These are phyloP conservation scores for Amylostereum chailletii DNA, from an alignment of 1,284 basidiomycete genomes.

Conservation along the genomic window DNA sequence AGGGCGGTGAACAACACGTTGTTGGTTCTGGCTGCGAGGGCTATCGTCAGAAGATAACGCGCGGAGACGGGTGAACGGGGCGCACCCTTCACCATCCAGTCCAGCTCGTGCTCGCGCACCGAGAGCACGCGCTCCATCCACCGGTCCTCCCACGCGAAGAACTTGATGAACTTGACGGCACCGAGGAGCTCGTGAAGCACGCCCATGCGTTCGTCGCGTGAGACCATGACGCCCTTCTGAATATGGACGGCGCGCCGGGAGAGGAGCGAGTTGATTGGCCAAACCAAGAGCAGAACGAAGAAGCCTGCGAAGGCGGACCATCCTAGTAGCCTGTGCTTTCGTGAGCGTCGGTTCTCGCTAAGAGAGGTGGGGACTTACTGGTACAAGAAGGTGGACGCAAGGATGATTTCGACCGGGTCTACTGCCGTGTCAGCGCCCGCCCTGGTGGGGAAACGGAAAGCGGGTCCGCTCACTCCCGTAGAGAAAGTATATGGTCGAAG, in stretches of 20 bases:
- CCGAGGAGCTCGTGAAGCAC: constrained; percentile 82
- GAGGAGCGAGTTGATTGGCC: constrained; percentile 67
- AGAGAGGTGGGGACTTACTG: constrained; percentile 36
- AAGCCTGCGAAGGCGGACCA: constrained; percentile 82
- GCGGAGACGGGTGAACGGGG: constrained; percentile 11
- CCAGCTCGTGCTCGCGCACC: constrained; percentile 51
- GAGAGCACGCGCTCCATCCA: constrained; percentile 60
- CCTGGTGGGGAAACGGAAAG: too few relatives aligned
- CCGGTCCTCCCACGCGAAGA: constrained; percentile 75
- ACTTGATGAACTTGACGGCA: constrained; percentile 80
- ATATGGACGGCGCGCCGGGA: constrained; percentile 58
- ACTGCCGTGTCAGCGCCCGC: too few relatives aligned
- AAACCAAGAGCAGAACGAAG: constrained; percentile 61
- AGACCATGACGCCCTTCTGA: constrained; percentile 62
- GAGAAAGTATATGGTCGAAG: constrained; percentile 49
- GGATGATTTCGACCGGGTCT: constrained; percentile 75
- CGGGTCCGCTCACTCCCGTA: constrained; percentile 41
- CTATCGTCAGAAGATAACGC: constrained; percentile 13
- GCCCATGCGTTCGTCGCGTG: constrained; percentile 79
- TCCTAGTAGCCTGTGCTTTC: constrained; percentile 60
- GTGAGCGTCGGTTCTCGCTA: constrained; percentile 5
- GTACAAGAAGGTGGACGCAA: constrained; percentile 74
- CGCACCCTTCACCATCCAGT: constrained; percentile 63
- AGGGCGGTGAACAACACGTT: constrained; percentile 53
- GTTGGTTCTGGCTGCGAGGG: constrained; percentile 48